Evolutionary conservation across 352 stramenopile genomes (phyloP).

Genomic region (Pelagophyceae sp.): DNA sequence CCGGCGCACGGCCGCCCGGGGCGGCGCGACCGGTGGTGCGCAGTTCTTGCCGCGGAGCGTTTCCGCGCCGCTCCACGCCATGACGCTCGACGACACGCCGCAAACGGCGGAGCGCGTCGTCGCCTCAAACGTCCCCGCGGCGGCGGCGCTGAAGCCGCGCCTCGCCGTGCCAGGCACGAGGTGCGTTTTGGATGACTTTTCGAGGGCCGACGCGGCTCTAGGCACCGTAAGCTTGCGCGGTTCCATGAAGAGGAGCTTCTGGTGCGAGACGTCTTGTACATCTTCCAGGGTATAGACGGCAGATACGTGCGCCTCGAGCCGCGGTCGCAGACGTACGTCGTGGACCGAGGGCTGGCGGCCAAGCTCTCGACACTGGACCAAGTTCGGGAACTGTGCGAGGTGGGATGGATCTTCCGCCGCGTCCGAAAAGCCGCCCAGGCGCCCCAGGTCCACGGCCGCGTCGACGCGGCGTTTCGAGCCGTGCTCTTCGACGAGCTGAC

Average conservation of each 20-base stretch:
- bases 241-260: slow-evolving; percentile 56
- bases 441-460: slow-evolving; percentile 54
- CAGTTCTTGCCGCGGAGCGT: not conserved
- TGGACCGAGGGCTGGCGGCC: slow-evolving; percentile 58
- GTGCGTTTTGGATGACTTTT: too few relatives aligned
- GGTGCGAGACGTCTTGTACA: slow-evolving; percentile 70
- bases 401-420: slow-evolving; percentile 73
- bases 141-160: not conserved
- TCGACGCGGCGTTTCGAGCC: slow-evolving; percentile 71
- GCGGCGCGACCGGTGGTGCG: not conserved
- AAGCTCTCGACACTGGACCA: slow-evolving; percentile 50
- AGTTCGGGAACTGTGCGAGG: slow-evolving; percentile 46
- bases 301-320: slow-evolving; percentile 9
- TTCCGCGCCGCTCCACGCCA: not conserved
- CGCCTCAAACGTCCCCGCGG: not conserved
- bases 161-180: not conserved
- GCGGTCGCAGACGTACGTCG: slow-evolving; percentile 53
- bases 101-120: not conserved
- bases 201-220: too few relatives aligned
- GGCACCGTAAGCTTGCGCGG: too few relatives aligned
- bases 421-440: slow-evolving; percentile 60
- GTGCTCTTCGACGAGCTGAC: slow-evolving; percentile 67
- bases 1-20: not conserved
- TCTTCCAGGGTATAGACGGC: slow-evolving; percentile 76
- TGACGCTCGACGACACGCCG: not conserved